Base-by-base conservation (phyloP, 306 rosid species). In the Dalbergia cultrata region DNA sequence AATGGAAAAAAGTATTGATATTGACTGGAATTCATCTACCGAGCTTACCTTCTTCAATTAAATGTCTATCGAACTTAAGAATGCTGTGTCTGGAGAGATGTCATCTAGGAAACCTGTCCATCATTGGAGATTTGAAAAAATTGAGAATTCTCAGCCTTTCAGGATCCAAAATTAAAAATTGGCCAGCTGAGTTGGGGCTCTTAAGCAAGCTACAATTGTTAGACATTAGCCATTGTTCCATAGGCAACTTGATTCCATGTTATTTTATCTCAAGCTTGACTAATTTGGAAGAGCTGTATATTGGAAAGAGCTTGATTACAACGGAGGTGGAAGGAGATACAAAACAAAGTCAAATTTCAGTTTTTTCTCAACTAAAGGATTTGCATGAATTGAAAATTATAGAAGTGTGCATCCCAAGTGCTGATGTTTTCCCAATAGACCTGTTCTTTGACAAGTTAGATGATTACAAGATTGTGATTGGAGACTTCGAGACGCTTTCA, bases 1-100 rank as follows among this genome's bases (percentile, higher is more conserved):
- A 18, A 72, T 72, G 77, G 13, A 37, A 39, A 50, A 72, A 18
- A 19, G 77, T 72, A 0, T 37, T 72, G 18, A 56, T 54, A 18
- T 37, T 72, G 52, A 18, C 2, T 6, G 77, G 77, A 34, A 2
- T 72, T 56, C 33, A 12, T 56, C 13, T 34, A 7, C 8, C 35
- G 11, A 6, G 5, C 7, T 9, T 72, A 0, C 77, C 53, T 6
- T 12, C 8, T 72, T 72, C 65, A 11, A 34, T 52, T 53, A 5
- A 72, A 35, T 1, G 3, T 13, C 16, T 72, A 35, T 35, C 16
- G 11, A 35, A 72, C 8, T 52, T 72, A 19, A 72, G 35, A 53
- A 10, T 72, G 64, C 50, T 72, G 34, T 54, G 19, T 18, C 12
- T 72, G 65, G 76, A 72, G 76, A 47, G 13, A 12, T 72, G 76